Evolutionary conservation across 2,329 filamentous ascomycete genomes (phyloP).

Genomic region (Fragosphaeria purpurea): DNA sequence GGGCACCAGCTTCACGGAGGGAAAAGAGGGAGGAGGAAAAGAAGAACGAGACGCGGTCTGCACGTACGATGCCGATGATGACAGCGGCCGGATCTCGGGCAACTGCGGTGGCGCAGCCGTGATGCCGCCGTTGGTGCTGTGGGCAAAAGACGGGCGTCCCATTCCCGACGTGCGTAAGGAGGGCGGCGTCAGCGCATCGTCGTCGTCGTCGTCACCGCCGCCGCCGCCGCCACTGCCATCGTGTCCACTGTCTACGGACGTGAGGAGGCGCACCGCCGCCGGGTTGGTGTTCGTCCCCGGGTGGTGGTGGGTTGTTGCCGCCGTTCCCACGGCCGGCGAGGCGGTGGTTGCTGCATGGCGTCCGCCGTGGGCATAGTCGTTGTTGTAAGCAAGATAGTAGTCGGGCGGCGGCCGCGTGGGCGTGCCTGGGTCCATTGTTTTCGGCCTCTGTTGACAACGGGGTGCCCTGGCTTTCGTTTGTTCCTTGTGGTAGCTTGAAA

Average conservation of each 20-base stretch:
- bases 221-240: constrained; percentile 4
- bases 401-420: constrained; percentile 38
- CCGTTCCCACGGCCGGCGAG: constrained; percentile 21
- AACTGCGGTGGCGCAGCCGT: constrained; percentile 5
- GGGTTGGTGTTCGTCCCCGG: constrained; percentile 23
- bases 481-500: too few relatives aligned
- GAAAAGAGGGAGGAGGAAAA: constrained; percentile 3
- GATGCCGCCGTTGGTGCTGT: background rate
- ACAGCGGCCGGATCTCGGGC: constrained; percentile 24
- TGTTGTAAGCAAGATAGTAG: constrained; percentile 48
- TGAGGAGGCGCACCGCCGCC: constrained; percentile 50
- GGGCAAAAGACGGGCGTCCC: background rate
- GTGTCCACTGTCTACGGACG: constrained; percentile 39
- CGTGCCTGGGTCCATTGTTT: constrained; percentile 39
- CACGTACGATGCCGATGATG: constrained; percentile 47
- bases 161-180: background rate
- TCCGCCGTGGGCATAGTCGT: constrained; percentile 46
- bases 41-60: constrained; percentile 12
- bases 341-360: constrained; percentile 27
- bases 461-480: too few relatives aligned
- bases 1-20: constrained; percentile 9
- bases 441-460: constrained; percentile 2
- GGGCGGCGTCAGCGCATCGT: constrained; percentile 7
- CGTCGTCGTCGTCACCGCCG: constrained; percentile 16
- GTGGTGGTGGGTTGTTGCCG: constrained; percentile 21